Conservation (phyloP, 768 basidiomycete species). For the Galerina sulciceps region DNA sequence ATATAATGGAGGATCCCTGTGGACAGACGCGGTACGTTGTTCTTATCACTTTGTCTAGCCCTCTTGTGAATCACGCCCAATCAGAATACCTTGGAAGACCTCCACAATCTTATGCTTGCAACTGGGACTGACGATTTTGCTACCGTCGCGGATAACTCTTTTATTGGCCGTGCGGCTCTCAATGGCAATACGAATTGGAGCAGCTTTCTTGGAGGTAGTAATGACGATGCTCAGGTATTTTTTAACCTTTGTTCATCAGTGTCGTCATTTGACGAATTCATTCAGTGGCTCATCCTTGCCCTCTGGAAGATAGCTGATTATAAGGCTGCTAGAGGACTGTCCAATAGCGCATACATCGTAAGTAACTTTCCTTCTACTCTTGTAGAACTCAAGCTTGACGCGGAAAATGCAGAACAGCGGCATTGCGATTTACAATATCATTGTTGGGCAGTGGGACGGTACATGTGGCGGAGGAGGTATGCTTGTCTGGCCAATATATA, state of each 20-base stretch:
- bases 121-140: slow-evolving; percentile 44
- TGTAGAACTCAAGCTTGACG: background rate
- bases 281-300: slow-evolving; percentile 59
- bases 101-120: slow-evolving; percentile 62
- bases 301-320: slow-evolving; percentile 65
- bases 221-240: slow-evolving; percentile 55
- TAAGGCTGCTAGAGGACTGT: slow-evolving; percentile 42
- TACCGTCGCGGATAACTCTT: slow-evolving; percentile 46
- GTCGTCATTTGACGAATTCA: background rate
- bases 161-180: slow-evolving; percentile 47
- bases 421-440: slow-evolving; percentile 51
- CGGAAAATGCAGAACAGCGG: slow-evolving; percentile 44
- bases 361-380: background rate
- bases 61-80: background rate
- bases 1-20: slow-evolving; percentile 54
- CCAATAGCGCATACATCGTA: slow-evolving; percentile 31
- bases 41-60: background rate
- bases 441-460: slow-evolving; percentile 54
- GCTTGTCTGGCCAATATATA: background rate
- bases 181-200: slow-evolving; percentile 46
- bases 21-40: slow-evolving; percentile 57
- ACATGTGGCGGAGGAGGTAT: slow-evolving; percentile 57
- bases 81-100: slow-evolving; percentile 59
- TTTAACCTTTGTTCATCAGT: slow-evolving; percentile 4
- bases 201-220: slow-evolving; percentile 46